Evolutionary conservation across 768 basidiomycete genomes (phyloP), one percentile per base, ranked within the genome.

Genomic region (Trametes meyenii): DNA sequence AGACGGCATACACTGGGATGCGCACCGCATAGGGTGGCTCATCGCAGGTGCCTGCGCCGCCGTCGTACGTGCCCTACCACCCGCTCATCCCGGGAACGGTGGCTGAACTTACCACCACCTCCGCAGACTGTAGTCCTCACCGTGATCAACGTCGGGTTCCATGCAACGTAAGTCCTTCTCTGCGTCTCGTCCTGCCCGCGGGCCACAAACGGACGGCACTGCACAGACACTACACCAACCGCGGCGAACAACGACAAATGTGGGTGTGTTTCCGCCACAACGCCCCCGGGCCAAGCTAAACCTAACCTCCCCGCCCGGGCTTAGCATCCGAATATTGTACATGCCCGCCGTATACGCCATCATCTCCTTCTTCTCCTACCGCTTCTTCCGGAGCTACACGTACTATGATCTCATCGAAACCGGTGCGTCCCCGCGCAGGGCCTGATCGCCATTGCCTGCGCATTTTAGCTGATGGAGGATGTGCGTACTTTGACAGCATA

Each of bases 351-450:
- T 94, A 44, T 94, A 90, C 71, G 88, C 87, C 26, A 76, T 94
- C 63, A 84, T 95, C 50, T 92, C 91, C 1, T 96, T 95, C 77
- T 83, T 91, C 67, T 90, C 90, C 26, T 96, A 92, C 68, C 85
- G 93, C 1, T 95, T 77, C 76, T 95, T 91, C 77, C 83, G 91
- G 40, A 76, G 82, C 59, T 94, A 91, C 69, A 91, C 84, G 43
- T 86, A 85, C 68, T 85, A 85, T 67, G 76, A 75, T 38, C 78
- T 85, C 44, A 75, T 78, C 50, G 78, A 85, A 75, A 70, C 77
- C 52, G 77, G 84, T 85, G 58, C 53, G 83, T 68, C 23, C 46
- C 16, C 3, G 19, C 51, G 40, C 8, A 21, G 21, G 12, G 19
- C 21, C 19, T 13, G 16, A 14, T 19, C 24, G 21, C 6, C 23